Evolutionary conservation across 108 stramenopile species (phyloP).

Genomic region (Nannochloropsis gaditana): DNA sequence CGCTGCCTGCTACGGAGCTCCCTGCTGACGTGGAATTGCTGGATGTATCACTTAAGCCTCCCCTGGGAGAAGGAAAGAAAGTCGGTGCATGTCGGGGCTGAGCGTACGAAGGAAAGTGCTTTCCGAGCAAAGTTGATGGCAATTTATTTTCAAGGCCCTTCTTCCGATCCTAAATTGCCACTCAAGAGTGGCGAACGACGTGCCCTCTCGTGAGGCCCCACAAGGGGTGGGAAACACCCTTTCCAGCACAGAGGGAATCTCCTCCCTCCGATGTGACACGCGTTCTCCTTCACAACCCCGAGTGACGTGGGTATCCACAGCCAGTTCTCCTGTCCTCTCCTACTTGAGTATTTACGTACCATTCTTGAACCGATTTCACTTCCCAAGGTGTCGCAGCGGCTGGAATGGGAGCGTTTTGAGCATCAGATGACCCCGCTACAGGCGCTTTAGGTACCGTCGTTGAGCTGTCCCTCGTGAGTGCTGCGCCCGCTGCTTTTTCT

Average conservation of each 20-base stretch:
- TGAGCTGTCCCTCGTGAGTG: neutral
- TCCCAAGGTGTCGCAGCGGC: neutral
- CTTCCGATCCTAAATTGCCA: too few species aligned
- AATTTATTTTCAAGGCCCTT: too few species aligned
- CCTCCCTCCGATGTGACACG: too few species aligned
- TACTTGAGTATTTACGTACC: neutral
- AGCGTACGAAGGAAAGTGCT: too few species aligned
- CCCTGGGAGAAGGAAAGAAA: neutral
- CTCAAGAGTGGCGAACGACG: too few species aligned
- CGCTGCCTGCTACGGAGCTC: neutral
- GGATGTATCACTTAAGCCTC: neutral
- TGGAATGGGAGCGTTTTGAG: neutral
- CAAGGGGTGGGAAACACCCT: too few species aligned
- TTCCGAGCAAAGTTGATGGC: too few species aligned
- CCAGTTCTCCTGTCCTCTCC: neutral
- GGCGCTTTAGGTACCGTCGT: neutral
- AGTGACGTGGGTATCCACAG: too few species aligned
- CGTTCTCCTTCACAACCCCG: too few species aligned
- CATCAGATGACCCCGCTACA: neutral
- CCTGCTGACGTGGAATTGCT: neutral
- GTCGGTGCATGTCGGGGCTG: too few species aligned
- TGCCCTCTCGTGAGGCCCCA: too few species aligned
- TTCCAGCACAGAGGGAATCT: too few species aligned
- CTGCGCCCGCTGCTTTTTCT: neutral
- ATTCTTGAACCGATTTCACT: neutral